Conservation (phyloP, 2,329 filamentous ascomycete genomes). For the Calcarisporium arbuscula region DNA sequence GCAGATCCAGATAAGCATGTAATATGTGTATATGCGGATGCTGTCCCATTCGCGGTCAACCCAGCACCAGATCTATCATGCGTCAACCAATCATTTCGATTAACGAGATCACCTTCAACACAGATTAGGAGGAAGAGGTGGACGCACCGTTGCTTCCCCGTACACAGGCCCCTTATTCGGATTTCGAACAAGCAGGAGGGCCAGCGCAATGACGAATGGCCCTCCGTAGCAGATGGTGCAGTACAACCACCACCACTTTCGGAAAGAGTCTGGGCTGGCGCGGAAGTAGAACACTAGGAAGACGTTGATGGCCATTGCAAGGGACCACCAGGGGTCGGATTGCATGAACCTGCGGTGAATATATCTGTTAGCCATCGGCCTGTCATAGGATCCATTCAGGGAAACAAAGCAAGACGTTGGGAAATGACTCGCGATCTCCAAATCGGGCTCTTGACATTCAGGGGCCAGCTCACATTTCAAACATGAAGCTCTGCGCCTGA, state of each 20-base stretch:
- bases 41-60: slow-evolving; percentile 47
- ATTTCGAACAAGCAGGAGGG: slow-evolving; percentile 52
- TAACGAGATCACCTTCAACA: background rate
- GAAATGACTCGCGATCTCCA: too few species aligned
- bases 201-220: slow-evolving; percentile 60
- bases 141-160: slow-evolving; percentile 49
- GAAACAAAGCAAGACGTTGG: background rate
- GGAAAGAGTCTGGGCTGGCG: slow-evolving; percentile 60
- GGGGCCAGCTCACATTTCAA: slow-evolving; percentile 58
- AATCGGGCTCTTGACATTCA: background rate
- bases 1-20: slow-evolving; percentile 55
- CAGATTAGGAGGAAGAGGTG: background rate
- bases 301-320: slow-evolving; percentile 79
- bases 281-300: slow-evolving; percentile 61
- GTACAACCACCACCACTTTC: slow-evolving; percentile 67
- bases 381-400: background rate
- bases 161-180: slow-evolving; percentile 36
- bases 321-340: slow-evolving; percentile 69
- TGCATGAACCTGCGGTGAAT: slow-evolving; percentile 60
- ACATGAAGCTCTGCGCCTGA: slow-evolving; percentile 51
- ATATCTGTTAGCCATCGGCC: background rate
- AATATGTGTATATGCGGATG: slow-evolving; percentile 55
- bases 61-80: slow-evolving; percentile 54
- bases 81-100: background rate
- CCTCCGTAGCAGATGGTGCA: slow-evolving; percentile 64